Conservation (phyloP, 768 basidiomycete species). For the Tricholoma saponaceum region DNA sequence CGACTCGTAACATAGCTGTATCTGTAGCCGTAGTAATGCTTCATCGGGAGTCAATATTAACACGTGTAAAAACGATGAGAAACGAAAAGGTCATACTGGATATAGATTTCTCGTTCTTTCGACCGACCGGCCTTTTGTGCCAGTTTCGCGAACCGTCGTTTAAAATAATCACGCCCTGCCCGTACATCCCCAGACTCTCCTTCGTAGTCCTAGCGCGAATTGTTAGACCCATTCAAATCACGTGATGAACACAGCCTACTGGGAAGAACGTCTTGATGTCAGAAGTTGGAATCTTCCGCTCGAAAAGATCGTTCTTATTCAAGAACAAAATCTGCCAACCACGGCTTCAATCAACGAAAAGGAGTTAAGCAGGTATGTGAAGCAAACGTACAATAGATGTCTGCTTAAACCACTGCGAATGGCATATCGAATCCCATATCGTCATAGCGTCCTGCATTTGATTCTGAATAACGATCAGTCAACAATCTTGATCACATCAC, state of each 20-base stretch:
- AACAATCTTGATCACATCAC: neutral
- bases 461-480: conserved; percentile 48
- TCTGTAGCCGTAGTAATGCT: conserved; percentile 91
- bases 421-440: conserved; percentile 98
- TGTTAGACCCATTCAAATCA: neutral
- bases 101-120: conserved; percentile 88
- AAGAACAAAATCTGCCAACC: conserved; percentile 78
- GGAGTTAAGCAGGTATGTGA: neutral
- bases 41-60: conserved; percentile 5
- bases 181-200: conserved; percentile 69
- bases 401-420: conserved; percentile 95
- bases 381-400: conserved; percentile 74
- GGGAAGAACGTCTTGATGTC: conserved; percentile 90
- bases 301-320: conserved; percentile 94
- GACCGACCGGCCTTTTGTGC: conserved; percentile 83
- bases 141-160: conserved; percentile 74
- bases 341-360: conserved; percentile 3
- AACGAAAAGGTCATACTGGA: conserved; percentile 61
- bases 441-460: conserved; percentile 99
- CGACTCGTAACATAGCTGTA: conserved; percentile 81
- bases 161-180: conserved; percentile 88
- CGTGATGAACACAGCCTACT: conserved; percentile 34
- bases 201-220: conserved; percentile 67
- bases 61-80: neutral
- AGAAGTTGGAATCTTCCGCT: conserved; percentile 74